Evolutionary conservation across 306 rosid species (phyloP).

Genomic region (Gastrolobium bilobum): DNA sequence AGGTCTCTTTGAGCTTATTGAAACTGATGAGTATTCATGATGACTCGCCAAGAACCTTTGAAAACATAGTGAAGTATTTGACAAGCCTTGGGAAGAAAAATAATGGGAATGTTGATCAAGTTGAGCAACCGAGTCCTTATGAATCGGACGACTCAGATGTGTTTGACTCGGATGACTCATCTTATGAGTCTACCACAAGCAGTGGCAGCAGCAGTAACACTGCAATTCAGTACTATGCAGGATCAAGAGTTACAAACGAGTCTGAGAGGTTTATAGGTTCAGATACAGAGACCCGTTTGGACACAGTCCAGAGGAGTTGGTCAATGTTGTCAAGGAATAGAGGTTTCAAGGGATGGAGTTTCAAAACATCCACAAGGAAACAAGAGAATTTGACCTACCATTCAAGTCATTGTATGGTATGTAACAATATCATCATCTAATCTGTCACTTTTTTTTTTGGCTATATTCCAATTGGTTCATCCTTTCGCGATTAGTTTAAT

Average conservation of each 20-base stretch:
- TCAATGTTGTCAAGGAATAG: constrained; percentile 49
- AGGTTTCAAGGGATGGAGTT: constrained; percentile 46
- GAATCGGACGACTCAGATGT: constrained; percentile 52
- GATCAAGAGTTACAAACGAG: constrained; percentile 15
- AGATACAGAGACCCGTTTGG: constrained; percentile 4
- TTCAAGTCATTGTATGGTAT: constrained; percentile 43
- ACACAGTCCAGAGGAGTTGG: constrained; percentile 44
- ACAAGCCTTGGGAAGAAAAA: constrained; percentile 51
- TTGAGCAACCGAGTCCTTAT: constrained; percentile 14
- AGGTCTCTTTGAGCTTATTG: constrained; percentile 62
- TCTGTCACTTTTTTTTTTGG: background rate
- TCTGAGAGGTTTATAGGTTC: constrained; percentile 24
- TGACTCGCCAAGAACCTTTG: constrained; percentile 39
- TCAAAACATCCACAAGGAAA: constrained; percentile 40
- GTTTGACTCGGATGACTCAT: constrained; percentile 60
- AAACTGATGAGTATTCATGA: constrained; percentile 50
- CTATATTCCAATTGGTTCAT: no score
- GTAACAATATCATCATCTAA: background rate
- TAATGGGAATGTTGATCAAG: constrained; percentile 42
- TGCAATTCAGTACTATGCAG: background rate
- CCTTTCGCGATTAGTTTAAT: no score
- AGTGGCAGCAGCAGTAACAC: constrained; percentile 37
- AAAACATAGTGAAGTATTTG: constrained; percentile 43
- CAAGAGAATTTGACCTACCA: constrained; percentile 32
- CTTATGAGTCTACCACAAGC: constrained; percentile 40